phyloP scores from a whole-genome alignment of 371 early-diverging fungal species.

The Sporodiniella umbellata region DNA sequence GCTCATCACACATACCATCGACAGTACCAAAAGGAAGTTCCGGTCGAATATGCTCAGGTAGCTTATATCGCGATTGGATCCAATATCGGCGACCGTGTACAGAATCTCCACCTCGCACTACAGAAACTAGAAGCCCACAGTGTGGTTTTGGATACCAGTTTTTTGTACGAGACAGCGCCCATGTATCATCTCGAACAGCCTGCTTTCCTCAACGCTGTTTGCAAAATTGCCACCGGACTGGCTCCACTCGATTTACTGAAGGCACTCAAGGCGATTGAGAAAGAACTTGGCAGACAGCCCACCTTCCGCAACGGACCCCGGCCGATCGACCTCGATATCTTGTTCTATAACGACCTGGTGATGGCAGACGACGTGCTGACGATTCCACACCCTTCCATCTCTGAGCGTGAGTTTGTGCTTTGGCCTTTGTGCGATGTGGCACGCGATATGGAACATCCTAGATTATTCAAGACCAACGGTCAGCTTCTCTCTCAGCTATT shows the following conservation, averaged over 20 bases:
- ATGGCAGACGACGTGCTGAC: constrained; percentile 65
- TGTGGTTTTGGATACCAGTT: constrained; percentile 88
- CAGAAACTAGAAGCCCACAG: constrained; percentile 53
- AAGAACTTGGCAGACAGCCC: constrained; percentile 70
- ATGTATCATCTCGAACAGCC: constrained; percentile 96
- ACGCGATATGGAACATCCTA: constrained; percentile 86
- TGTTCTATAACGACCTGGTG: constrained; percentile 84
- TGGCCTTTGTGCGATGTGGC: constrained; percentile 94
- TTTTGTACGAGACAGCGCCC: constrained; percentile 93
- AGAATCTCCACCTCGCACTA: constrained; percentile 73
- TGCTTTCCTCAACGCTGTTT: constrained; percentile 85
- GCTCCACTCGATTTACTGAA: constrained; percentile 73
- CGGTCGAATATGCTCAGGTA: constrained; percentile 35
- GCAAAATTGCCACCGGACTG: constrained; percentile 79
- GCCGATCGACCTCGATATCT: constrained; percentile 92
- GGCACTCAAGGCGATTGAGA: constrained; percentile 83
- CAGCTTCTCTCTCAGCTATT: constrained; percentile 76
- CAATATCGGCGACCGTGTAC: constrained; percentile 84
- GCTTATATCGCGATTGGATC: constrained; percentile 88
- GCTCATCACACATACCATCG: constrained; percentile 24
- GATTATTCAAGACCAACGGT: constrained; percentile 73
- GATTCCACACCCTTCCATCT: constrained; percentile 88
- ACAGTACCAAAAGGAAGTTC: constrained; percentile 25
- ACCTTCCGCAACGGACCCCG: constrained; percentile 87
- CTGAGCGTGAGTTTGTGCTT: constrained; percentile 94